Conservation (phyloP, 148 eudicot species). For the Gaultheria prostrata region DNA sequence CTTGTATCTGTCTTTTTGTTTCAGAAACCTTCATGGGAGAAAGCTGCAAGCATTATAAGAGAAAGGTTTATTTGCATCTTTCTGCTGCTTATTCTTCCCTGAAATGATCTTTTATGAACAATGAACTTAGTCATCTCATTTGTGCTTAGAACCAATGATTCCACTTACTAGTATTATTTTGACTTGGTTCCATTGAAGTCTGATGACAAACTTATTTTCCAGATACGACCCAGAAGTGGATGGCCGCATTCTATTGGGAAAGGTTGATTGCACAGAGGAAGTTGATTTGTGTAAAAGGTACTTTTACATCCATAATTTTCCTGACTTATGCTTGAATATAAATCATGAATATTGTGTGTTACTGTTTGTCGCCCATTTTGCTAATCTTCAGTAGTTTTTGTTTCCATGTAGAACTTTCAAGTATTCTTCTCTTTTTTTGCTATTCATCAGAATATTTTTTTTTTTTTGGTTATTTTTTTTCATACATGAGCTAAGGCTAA, state of each 20-base stretch:
- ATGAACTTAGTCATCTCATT: neutral
- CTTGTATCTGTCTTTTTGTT: constrained; percentile 14
- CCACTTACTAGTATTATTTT: neutral
- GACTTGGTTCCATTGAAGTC: constrained; percentile 9
- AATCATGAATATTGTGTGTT: neutral
- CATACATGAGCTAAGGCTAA: neutral
- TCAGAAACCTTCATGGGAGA: constrained; percentile 98
- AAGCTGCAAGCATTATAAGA: constrained; percentile 66
- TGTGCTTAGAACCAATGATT: neutral
- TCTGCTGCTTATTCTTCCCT: constrained; percentile 9
- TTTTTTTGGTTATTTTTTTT: neutral
- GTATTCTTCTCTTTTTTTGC: neutral
- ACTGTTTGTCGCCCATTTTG: constrained; percentile 5
- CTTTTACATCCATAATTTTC: neutral
- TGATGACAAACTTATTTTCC: constrained; percentile 26
- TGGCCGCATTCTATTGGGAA: constrained; percentile 90
- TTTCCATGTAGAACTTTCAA: constrained; percentile 6
- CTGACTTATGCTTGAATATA: neutral
- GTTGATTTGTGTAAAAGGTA: constrained; percentile 84
- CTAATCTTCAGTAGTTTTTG: constrained; percentile 7
- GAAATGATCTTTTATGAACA: neutral
- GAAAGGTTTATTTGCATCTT: constrained; percentile 53
- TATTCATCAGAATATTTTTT: neutral
- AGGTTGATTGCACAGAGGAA: constrained; percentile 92
- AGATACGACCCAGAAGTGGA: constrained; percentile 89